Evolutionary conservation across 2,329 filamentous ascomycete genomes (phyloP).

Genomic region (Mariannaea elegans): DNA sequence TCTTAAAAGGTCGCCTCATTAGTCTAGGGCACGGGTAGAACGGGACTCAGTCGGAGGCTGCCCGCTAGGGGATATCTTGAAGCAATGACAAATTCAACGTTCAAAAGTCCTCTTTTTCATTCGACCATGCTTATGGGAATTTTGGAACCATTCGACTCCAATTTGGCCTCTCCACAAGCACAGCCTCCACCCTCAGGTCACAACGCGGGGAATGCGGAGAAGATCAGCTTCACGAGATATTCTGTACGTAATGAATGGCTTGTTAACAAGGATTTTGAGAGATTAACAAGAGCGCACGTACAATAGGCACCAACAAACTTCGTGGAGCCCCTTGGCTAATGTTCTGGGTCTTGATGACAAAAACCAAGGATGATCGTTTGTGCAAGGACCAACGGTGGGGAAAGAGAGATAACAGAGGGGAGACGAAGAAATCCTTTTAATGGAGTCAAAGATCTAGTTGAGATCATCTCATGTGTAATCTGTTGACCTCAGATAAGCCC

Average conservation of each 20-base stretch:
- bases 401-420: neutral
- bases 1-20: too few relatives aligned
- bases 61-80: too few relatives aligned
- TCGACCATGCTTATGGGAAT: too few relatives aligned
- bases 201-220: conserved; percentile 2
- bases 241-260: neutral
- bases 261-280: neutral
- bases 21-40: neutral
- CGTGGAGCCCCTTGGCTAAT: neutral
- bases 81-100: too few relatives aligned
- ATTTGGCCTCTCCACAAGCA: neutral
- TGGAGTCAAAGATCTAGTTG: neutral
- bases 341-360: neutral
- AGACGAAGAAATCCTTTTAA: neutral
- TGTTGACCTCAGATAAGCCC: too few relatives aligned
- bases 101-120: too few relatives aligned
- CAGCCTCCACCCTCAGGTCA: neutral
- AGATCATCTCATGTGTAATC: neutral
- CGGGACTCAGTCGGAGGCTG: neutral
- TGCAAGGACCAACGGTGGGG: neutral
- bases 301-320: neutral
- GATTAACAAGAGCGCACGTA: neutral
- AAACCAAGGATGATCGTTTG: neutral
- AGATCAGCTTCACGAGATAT: neutral
- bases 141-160: too few relatives aligned